Evolutionary conservation across 2,329 filamentous ascomycete species (phyloP).

Genomic region (Arthroderma uncinatum): DNA sequence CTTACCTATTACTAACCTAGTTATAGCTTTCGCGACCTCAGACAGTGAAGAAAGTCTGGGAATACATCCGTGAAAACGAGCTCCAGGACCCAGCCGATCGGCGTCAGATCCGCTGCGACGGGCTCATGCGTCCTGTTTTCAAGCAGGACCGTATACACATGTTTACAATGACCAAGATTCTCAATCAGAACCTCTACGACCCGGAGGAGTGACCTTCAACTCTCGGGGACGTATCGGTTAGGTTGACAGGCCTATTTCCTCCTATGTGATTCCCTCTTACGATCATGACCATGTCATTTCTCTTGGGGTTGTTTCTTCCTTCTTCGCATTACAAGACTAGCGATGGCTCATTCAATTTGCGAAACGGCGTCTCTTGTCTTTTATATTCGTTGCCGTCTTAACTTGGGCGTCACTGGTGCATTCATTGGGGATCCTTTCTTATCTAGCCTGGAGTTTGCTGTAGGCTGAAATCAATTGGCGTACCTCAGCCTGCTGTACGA

Average conservation of each 20-base stretch:
- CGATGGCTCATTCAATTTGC: background rate
- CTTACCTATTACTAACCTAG: background rate
- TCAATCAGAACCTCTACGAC: constrained; percentile 79
- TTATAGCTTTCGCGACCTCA: constrained; percentile 76
- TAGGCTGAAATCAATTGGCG: background rate
- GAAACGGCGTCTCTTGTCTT: background rate
- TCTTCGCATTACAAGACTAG: background rate
- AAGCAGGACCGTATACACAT: constrained; percentile 86
- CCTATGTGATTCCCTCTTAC: background rate
- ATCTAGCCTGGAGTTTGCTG: background rate
- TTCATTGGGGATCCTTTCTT: background rate
- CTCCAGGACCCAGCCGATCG: constrained; percentile 87
- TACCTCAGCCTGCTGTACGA: background rate
- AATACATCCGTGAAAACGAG: constrained; percentile 77
- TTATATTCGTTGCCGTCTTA: background rate
- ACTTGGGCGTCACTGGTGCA: constrained; percentile 2
- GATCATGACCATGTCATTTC: background rate
- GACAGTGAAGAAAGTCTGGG: constrained; percentile 93
- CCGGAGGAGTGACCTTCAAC: constrained; percentile 28
- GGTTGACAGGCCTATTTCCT: background rate
- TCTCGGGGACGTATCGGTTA: background rate
- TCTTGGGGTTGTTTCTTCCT: background rate
- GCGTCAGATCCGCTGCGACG: constrained; percentile 86
- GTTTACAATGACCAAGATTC: constrained; percentile 98
- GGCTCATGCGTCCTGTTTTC: constrained; percentile 82